Percentiles rank a stretch among this genome's conserved stretches.
Conservation (phyloP, 2,329 filamentous ascomycete genomes). For the Tolypocladium cylindrosporum region DNA sequence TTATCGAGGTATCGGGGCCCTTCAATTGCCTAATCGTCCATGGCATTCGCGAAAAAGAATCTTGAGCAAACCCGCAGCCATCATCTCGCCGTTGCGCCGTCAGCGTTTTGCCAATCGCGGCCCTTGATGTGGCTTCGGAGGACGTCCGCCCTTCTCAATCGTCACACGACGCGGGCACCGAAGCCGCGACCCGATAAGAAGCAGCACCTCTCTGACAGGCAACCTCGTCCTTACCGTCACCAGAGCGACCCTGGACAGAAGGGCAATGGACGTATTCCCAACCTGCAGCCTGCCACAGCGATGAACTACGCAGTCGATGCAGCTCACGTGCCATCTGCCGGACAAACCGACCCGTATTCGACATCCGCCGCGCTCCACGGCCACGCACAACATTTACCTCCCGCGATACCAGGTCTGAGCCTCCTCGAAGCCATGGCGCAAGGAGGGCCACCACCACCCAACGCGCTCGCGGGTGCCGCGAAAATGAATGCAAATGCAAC, state of each 20-base stretch:
- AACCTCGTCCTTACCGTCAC: background rate
- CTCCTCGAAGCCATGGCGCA: background rate
- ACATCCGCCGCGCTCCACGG: background rate
- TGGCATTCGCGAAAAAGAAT: background rate
- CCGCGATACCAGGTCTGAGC: background rate
- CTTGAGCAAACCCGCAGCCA: background rate
- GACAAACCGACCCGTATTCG: background rate
- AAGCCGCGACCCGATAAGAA: background rate
- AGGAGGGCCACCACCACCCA: background rate
- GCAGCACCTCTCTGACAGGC: background rate
- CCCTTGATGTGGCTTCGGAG: background rate
- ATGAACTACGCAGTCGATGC: background rate
- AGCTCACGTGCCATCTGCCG: background rate
- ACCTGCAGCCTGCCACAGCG: constrained; percentile 1
- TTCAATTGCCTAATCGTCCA: no score
- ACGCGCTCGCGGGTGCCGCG: background rate
- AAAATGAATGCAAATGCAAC: background rate
- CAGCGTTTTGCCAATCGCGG: no score
- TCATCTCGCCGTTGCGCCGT: background rate
- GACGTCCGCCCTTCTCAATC: background rate
- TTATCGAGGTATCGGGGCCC: background rate
- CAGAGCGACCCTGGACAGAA: background rate
- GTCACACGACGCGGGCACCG: background rate
- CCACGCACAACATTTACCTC: background rate
- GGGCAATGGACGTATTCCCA: background rate